phyloP scores from a whole-genome alignment of 768 basidiomycete genomes.

The Tricholoma sp. region DNA sequence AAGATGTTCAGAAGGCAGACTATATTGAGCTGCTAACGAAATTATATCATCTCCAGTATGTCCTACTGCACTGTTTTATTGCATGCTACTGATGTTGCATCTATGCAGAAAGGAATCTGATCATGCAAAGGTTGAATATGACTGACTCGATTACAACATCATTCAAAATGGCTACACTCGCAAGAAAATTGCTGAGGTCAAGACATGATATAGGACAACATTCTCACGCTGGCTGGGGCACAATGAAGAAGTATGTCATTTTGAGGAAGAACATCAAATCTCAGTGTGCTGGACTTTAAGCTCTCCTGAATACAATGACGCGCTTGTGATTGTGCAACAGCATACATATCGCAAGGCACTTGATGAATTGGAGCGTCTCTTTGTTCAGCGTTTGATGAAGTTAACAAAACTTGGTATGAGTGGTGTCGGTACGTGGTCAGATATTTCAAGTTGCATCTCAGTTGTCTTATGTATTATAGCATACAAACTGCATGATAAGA shows the following conservation, averaged over 20 bases:
- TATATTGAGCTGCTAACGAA: slow-evolving; percentile 27
- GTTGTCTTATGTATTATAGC: slow-evolving; percentile 14
- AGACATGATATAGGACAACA: slow-evolving; percentile 18
- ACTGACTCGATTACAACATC: background rate
- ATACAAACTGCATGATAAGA: slow-evolving; percentile 27
- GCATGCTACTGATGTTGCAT: no score
- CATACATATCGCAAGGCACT: slow-evolving; percentile 24
- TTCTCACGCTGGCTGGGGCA: slow-evolving; percentile 11
- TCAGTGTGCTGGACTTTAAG: slow-evolving; percentile 18
- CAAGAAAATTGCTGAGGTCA: slow-evolving; percentile 11
- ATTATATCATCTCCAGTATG: slow-evolving; percentile 10
- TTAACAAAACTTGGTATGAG: slow-evolving; percentile 31
- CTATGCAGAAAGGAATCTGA: background rate
- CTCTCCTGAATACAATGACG: slow-evolving; percentile 17
- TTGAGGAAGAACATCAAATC: slow-evolving; percentile 23
- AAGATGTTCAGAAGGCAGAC: slow-evolving; percentile 23
- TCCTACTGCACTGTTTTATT: background rate
- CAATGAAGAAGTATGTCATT: slow-evolving; percentile 13
- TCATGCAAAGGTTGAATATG: background rate
- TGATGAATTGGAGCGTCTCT: slow-evolving; percentile 26
- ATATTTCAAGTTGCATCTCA: background rate
- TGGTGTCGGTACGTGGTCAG: background rate
- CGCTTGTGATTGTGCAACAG: slow-evolving; percentile 11
- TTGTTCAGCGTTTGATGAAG: slow-evolving; percentile 30
- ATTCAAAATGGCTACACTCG: slow-evolving; percentile 11